These are phyloP conservation scores for Pichiaceae sp. DNA, from an alignment of 1,139 yeast genomes.

Conservation along the genomic window DNA sequence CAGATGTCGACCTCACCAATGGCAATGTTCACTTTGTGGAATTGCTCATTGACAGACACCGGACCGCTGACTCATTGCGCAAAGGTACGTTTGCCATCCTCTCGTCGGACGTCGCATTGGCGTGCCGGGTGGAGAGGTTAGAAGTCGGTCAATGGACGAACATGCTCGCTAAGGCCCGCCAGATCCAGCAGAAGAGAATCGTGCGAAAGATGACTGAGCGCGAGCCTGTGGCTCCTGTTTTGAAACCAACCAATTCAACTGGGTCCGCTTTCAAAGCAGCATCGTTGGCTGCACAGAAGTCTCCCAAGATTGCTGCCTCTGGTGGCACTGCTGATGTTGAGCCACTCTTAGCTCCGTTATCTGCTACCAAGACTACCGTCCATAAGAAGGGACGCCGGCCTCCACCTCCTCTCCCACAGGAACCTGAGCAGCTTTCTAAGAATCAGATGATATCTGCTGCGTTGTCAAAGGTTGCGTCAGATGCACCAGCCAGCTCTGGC, in stretches of 20 bases:
- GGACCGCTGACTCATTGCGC: conserved; percentile 24
- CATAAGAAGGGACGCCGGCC: not conserved
- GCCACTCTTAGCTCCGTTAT: not conserved
- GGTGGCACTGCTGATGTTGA: conserved; percentile 1
- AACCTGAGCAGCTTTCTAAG: not conserved
- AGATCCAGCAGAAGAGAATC: conserved; percentile 37
- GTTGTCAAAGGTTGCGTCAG: conserved; percentile 18
- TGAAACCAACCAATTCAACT: not conserved
- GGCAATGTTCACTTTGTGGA: conserved; percentile 49
- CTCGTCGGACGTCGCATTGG: conserved; percentile 37
- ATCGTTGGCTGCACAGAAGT: conserved; percentile 14
- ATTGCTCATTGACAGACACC: conserved; percentile 28
- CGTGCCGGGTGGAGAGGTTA: conserved; percentile 49
- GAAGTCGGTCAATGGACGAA: conserved; percentile 53
- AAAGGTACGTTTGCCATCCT: conserved; percentile 48
- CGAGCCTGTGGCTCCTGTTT: conserved; percentile 14
- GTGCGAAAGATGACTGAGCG: conserved; percentile 20
- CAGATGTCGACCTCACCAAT: conserved; percentile 41
- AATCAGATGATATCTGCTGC: conserved; percentile 25
- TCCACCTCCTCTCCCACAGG: not conserved
- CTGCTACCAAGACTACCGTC: not conserved
- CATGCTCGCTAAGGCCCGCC: conserved; percentile 40
- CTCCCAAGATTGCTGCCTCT: conserved; percentile 2
- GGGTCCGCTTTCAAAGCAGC: conserved; percentile 26
- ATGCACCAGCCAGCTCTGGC: conserved; percentile 1